phyloP scores from a whole-genome alignment of 1,284 basidiomycete genomes.

The Ganoderma meredithae region DNA sequence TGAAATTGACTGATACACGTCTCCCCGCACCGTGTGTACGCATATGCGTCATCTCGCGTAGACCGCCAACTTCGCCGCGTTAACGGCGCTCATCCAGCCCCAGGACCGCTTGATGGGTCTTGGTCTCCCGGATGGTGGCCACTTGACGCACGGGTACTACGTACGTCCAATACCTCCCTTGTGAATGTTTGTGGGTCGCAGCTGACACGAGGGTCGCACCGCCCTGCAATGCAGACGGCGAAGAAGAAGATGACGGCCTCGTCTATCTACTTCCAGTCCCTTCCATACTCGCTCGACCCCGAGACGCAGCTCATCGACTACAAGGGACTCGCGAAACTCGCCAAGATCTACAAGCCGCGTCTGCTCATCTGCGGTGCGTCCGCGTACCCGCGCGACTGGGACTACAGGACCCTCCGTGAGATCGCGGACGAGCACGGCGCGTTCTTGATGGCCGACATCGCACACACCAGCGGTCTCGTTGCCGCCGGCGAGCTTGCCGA shows the following conservation, averaged over 20 bases:
- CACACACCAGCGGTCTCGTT: slow-evolving; percentile 96
- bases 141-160: slow-evolving; percentile 98
- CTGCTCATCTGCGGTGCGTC: slow-evolving; percentile 98
- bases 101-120: slow-evolving; percentile 99
- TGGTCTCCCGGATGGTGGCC: slow-evolving; percentile 97
- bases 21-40: not conserved
- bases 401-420: slow-evolving; percentile 85
- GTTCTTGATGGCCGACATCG: slow-evolving; percentile 96
- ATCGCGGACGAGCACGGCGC: slow-evolving; percentile 91
- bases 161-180: slow-evolving; percentile 49
- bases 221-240: slow-evolving; percentile 75
- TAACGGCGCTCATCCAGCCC: slow-evolving; percentile 96
- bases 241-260: slow-evolving; percentile 99
- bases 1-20: slow-evolving; percentile 7
- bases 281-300: slow-evolving; percentile 92
- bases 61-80: slow-evolving; percentile 86
- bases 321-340: slow-evolving; percentile 82
- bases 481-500: slow-evolving; percentile 93
- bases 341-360: slow-evolving; percentile 96
- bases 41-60: slow-evolving; percentile 8
- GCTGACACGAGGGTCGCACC: not conserved
- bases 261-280: slow-evolving; percentile 99
- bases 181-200: not conserved
- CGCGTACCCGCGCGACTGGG: slow-evolving; percentile 99
- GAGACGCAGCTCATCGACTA: slow-evolving; percentile 94